These are phyloP conservation scores for Cyclotella cryptica DNA, from an alignment of 108 stramenopile species.

Conservation along the genomic window DNA sequence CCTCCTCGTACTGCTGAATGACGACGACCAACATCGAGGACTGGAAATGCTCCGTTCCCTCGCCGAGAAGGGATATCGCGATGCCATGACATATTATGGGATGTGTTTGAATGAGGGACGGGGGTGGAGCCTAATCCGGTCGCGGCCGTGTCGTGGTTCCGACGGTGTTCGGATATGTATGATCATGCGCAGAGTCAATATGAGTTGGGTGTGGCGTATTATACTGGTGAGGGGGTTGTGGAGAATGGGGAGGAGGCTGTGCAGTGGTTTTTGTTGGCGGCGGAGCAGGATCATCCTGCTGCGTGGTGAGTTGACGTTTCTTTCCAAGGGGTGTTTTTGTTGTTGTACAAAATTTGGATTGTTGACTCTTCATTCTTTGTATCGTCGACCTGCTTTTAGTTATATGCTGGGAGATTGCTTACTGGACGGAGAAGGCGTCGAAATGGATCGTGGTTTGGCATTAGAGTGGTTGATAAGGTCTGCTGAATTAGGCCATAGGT, in stretches of 20 bases:
- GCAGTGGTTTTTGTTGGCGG: slow-evolving; percentile 49
- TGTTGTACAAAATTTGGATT: not conserved
- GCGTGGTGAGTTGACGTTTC: slow-evolving; percentile 48
- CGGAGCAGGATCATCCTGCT: slow-evolving; percentile 60
- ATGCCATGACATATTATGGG: slow-evolving; percentile 26
- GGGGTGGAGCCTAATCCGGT: slow-evolving; percentile 56
- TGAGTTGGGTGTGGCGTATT: slow-evolving; percentile 65
- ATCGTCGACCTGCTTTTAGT: not conserved
- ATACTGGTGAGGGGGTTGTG: slow-evolving; percentile 62
- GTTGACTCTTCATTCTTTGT: not conserved
- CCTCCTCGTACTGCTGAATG: slow-evolving; percentile 30
- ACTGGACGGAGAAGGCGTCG: slow-evolving; percentile 61
- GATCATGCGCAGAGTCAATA: slow-evolving; percentile 56
- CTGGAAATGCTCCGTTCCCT: slow-evolving; percentile 35
- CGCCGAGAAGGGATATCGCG: slow-evolving; percentile 24
- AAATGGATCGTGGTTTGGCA: slow-evolving; percentile 55
- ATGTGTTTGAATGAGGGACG: slow-evolving; percentile 65
- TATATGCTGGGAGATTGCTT: slow-evolving; percentile 77
- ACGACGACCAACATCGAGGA: slow-evolving; percentile 31
- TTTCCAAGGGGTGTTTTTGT: too few species aligned
- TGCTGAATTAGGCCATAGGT: too few species aligned
- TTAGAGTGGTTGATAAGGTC: slow-evolving; percentile 66
- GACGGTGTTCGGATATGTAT: slow-evolving; percentile 37
- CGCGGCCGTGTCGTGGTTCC: slow-evolving; percentile 57
- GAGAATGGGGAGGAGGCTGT: slow-evolving; percentile 62